These are phyloP conservation scores for Myotisia sp. DNA, from an alignment of 2,329 filamentous ascomycete species.

Conservation along the genomic window DNA sequence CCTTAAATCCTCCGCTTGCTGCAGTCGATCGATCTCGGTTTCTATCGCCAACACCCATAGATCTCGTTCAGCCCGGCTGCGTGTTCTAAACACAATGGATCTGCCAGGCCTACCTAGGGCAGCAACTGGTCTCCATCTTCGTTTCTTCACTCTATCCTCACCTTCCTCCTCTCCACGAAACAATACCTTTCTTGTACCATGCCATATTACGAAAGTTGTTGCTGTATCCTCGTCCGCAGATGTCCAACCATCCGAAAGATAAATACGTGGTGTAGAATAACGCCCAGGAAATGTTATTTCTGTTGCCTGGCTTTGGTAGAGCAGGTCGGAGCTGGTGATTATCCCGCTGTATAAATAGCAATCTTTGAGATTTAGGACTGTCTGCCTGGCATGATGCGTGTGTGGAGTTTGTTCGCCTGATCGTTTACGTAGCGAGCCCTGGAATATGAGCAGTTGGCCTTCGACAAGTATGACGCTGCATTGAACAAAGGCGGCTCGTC, in stretches of 20 bases:
- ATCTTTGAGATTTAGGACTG: conserved; percentile 44
- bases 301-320: conserved; percentile 51
- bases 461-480: conserved; percentile 47
- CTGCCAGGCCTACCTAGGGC: conserved; percentile 46
- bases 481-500: conserved; percentile 46
- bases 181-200: conserved; percentile 42
- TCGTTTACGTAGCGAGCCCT: conserved; percentile 41
- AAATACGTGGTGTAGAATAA: conserved; percentile 45
- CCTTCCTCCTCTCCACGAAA: conserved; percentile 35
- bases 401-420: conserved; percentile 44
- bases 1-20: conserved; percentile 38
- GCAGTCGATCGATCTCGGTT: conserved; percentile 50
- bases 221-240: conserved; percentile 51
- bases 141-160: conserved; percentile 18
- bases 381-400: conserved; percentile 48
- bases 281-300: conserved; percentile 48
- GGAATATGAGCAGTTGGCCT: conserved; percentile 49
- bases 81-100: conserved; percentile 51
- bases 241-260: conserved; percentile 47
- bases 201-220: conserved; percentile 54
- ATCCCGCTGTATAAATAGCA: conserved; percentile 54
- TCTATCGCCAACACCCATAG: conserved; percentile 53
- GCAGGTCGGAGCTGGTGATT: conserved; percentile 46
- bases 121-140: conserved; percentile 43
- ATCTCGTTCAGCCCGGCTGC: conserved; percentile 51